These are phyloP conservation scores for Stemphylium lycopersici DNA, from an alignment of 2,329 filamentous ascomycete species.

Conservation along the genomic window DNA sequence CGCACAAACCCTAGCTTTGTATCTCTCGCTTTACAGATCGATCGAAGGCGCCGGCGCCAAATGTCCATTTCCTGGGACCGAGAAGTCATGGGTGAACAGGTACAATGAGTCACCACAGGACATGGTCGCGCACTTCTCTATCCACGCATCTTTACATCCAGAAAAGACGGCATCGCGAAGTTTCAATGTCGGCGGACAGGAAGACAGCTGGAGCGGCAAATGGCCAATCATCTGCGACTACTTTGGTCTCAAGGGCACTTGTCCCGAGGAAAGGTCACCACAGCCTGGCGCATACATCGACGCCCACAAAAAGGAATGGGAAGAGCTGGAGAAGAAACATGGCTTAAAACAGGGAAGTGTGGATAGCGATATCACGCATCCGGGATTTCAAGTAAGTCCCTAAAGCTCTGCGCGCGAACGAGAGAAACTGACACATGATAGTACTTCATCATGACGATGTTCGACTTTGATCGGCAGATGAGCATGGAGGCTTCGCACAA, in stretches of 20 bases:
- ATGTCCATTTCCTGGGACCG: slow-evolving; percentile 49
- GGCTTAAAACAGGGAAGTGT: slow-evolving; percentile 49
- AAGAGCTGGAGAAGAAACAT: slow-evolving; percentile 36
- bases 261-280: slow-evolving; percentile 33
- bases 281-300: slow-evolving; percentile 40
- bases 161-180: slow-evolving; percentile 47
- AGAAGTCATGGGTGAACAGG: slow-evolving; percentile 47
- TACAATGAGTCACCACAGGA: slow-evolving; percentile 51
- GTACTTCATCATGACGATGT: slow-evolving; percentile 46
- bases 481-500: slow-evolving; percentile 50
- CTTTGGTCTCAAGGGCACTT: slow-evolving; percentile 54
- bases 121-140: slow-evolving; percentile 52
- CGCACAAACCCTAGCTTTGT: slow-evolving; percentile 48
- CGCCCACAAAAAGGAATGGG: slow-evolving; percentile 36
- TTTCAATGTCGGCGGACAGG: slow-evolving; percentile 54
- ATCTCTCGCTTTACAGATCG: slow-evolving; percentile 46
- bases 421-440: slow-evolving; percentile 14
- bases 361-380: slow-evolving; percentile 52
- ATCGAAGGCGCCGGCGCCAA: slow-evolving; percentile 49
- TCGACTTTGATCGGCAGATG: slow-evolving; percentile 58
- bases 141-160: slow-evolving; percentile 51
- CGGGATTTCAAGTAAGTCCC: slow-evolving; percentile 36
- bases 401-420: background rate
- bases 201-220: slow-evolving; percentile 51
- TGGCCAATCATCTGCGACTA: slow-evolving; percentile 56